Percentiles rank a stretch among this genome's conserved stretches.
Conservation (phyloP, 1,139 yeast genomes). For the Saccharomycopsis crataegensis region DNA sequence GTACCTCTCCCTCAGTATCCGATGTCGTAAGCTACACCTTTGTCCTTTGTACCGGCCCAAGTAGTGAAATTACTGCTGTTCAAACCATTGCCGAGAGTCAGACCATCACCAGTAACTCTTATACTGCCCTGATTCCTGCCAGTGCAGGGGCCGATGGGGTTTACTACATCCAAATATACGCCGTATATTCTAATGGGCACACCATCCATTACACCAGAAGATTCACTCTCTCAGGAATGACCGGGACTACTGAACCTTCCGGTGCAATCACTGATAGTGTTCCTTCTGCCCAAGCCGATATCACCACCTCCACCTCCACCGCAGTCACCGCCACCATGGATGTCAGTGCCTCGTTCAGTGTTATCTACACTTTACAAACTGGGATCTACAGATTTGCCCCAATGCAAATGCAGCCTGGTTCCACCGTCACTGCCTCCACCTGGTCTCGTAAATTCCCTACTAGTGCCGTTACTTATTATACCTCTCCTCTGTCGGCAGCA, state of each 20-base stretch:
- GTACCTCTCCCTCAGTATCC: constrained; percentile 38
- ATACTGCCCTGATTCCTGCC: constrained; percentile 37
- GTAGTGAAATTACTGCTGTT: constrained; percentile 39
- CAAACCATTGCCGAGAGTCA: constrained; percentile 25
- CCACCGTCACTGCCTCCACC: constrained; percentile 55
- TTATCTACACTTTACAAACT: constrained; percentile 70
- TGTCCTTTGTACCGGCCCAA: constrained; percentile 62
- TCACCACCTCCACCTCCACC: constrained; percentile 25
- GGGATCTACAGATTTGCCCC: constrained; percentile 77
- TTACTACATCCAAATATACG: constrained; percentile 62
- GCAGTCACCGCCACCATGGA: constrained; percentile 23
- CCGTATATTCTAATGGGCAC: constrained; percentile 36
- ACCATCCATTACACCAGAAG: constrained; percentile 70
- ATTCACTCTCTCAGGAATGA: constrained; percentile 61
- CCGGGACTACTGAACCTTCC: constrained; percentile 44
- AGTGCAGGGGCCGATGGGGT: constrained; percentile 50
- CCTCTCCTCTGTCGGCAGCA: constrained; percentile 38
- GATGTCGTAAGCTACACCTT: constrained; percentile 44
- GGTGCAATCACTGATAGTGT: constrained; percentile 35
- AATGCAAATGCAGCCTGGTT: constrained; percentile 82
- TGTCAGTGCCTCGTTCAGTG: constrained; percentile 30
- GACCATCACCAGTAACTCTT: constrained; percentile 27
- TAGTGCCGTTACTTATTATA: constrained; percentile 54
- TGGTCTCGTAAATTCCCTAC: constrained; percentile 61
- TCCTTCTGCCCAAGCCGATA: constrained; percentile 39